Percentiles rank a stretch among this genome's conserved stretches.
Evolutionary conservation across 345 rosid species (phyloP).

Genomic region (Acer campestre): DNA sequence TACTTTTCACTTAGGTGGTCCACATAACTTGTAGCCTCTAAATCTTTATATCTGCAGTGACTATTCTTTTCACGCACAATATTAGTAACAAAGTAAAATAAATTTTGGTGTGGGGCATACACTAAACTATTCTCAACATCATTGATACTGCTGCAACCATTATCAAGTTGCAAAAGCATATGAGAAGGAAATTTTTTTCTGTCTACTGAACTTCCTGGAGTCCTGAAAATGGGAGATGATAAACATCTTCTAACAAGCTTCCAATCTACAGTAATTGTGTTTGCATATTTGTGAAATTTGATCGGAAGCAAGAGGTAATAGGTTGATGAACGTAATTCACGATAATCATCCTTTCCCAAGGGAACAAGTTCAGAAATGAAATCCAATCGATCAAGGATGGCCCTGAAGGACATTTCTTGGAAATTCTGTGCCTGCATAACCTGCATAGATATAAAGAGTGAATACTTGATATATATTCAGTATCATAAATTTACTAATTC

Average conservation of each 20-base stretch:
- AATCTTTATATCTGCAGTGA: slow-evolving; percentile 44
- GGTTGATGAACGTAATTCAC: slow-evolving; percentile 45
- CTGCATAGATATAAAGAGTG: slow-evolving; percentile 41
- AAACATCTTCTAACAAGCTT: slow-evolving; percentile 60
- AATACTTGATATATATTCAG: slow-evolving; percentile 16
- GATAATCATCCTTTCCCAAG: slow-evolving; percentile 48
- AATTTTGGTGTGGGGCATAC: slow-evolving; percentile 54
- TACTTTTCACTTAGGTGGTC: slow-evolving; percentile 52
- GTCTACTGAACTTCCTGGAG: slow-evolving; percentile 36
- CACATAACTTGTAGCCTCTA: slow-evolving; percentile 43
- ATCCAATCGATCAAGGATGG: slow-evolving; percentile 65
- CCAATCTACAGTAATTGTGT: slow-evolving; percentile 62
- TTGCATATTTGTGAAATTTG: slow-evolving; percentile 31
- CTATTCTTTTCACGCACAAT: slow-evolving; percentile 51
- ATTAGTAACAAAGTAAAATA: slow-evolving; percentile 58
- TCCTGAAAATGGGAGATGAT: slow-evolving; percentile 70
- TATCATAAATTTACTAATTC: slow-evolving; percentile 9
- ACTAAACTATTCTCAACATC: slow-evolving; percentile 81
- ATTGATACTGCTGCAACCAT: slow-evolving; percentile 51
- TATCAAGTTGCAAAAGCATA: slow-evolving; percentile 53
- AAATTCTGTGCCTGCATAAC: slow-evolving; percentile 59
- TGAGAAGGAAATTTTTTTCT: slow-evolving; percentile 32
- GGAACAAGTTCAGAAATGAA: slow-evolving; percentile 55
- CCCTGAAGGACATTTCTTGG: slow-evolving; percentile 81
- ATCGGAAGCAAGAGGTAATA: slow-evolving; percentile 88